Evolutionary conservation across 805 yeast genomes (phyloP).

Genomic region (Geotrichum ghanense): DNA sequence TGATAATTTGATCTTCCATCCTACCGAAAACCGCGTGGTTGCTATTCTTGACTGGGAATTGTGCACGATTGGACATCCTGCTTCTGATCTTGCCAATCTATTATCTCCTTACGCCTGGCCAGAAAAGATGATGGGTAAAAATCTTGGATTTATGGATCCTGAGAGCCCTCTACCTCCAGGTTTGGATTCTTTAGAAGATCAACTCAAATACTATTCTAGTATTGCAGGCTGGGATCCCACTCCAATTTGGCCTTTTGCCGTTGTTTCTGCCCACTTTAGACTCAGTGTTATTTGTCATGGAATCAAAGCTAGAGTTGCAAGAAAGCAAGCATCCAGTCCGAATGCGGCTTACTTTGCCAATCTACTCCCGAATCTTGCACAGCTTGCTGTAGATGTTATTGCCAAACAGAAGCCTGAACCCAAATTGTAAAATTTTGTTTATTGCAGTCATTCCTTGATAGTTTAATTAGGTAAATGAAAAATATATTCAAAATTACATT

Average conservation of each 20-base stretch:
- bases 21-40: conserved; percentile 35
- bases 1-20: conserved; percentile 53
- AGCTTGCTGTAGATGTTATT: conserved; percentile 19
- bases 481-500: too few relatives aligned
- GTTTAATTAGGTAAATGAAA: not conserved
- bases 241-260: conserved; percentile 40
- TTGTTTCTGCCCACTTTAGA: conserved; percentile 43
- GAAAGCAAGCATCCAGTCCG: conserved; percentile 45
- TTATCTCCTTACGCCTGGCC: conserved; percentile 44
- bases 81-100: conserved; percentile 49
- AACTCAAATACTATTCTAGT: conserved; percentile 16
- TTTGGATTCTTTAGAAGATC: conserved; percentile 16
- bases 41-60: conserved; percentile 60
- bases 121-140: conserved; percentile 7
- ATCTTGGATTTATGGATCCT: conserved; percentile 5
- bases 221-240: conserved; percentile 34
- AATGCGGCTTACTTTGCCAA: conserved; percentile 33
- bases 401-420: conserved; percentile 1
- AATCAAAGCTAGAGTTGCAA: conserved; percentile 41
- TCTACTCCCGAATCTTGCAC: conserved; percentile 23
- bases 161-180: conserved; percentile 14
- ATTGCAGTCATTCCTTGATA: too few relatives aligned
- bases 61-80: conserved; percentile 53
- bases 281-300: conserved; percentile 48
- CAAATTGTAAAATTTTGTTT: conserved; percentile 2